A percentile compares a stretch with the other conserved stretches of the same genome.
phyloP scores from a whole-genome alignment of 73 alveolate genomes.

The Symbiodinium pilosum region DNA sequence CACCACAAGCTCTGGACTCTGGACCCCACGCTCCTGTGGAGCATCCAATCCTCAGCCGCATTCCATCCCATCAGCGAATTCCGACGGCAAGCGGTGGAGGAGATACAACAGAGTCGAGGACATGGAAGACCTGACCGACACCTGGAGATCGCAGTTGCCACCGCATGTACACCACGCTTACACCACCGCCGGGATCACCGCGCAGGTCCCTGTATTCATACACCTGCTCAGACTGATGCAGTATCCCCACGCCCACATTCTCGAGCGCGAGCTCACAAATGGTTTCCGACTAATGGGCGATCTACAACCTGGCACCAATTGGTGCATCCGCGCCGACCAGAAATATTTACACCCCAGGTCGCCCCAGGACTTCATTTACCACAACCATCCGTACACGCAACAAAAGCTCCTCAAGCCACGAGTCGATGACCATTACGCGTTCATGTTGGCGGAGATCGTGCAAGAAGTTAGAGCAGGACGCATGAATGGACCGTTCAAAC shows the following conservation, averaged over 20 bases:
- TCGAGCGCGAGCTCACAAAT: not conserved
- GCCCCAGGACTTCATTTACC: not conserved
- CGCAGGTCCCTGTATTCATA: not conserved
- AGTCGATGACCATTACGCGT: not conserved
- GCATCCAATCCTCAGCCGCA: too few relatives aligned
- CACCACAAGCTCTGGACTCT: not conserved
- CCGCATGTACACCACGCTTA: not conserved
- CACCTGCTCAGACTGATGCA: not conserved
- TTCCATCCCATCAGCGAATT: not conserved
- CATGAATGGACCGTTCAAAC: slow-evolving; percentile 1
- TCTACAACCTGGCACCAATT: not conserved
- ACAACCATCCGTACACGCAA: not conserved
- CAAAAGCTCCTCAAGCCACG: not conserved
- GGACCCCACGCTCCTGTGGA: not conserved
- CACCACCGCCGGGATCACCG: too few relatives aligned
- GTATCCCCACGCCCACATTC: not conserved
- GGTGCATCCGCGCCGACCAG: not conserved
- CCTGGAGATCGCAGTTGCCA: not conserved
- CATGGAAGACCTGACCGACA: not conserved
- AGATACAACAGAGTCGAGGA: not conserved
- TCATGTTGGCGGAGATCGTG: not conserved
- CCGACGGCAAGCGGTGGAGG: not conserved
- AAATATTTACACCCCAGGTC: slow-evolving; percentile 1
- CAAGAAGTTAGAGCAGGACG: not conserved
- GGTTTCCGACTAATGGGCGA: slow-evolving; percentile 17